Evolutionary conservation across 2,329 filamentous ascomycete genomes (phyloP).

Genomic region (Hypocrella siamensis): DNA sequence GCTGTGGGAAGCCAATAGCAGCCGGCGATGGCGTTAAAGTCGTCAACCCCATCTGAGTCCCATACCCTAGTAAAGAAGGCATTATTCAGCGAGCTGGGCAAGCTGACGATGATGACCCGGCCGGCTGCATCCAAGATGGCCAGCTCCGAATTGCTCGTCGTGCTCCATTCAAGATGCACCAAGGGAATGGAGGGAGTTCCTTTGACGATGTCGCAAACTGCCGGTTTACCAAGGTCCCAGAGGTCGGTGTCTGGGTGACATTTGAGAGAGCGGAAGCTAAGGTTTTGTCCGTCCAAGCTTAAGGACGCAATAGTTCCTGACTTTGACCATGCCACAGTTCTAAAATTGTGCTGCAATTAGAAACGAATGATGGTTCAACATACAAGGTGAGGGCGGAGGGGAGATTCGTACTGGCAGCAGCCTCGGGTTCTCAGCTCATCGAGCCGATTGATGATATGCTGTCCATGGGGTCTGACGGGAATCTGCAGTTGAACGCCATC

Average conservation of each 20-base stretch:
- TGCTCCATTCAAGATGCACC: slow-evolving; percentile 71
- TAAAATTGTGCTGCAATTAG: slow-evolving; percentile 18
- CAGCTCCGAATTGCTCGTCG: slow-evolving; percentile 57
- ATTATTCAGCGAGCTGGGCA: slow-evolving; percentile 58
- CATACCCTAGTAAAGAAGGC: slow-evolving; percentile 46
- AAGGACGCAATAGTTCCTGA: slow-evolving; percentile 75
- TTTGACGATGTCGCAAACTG: slow-evolving; percentile 42
- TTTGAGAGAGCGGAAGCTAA: slow-evolving; percentile 60
- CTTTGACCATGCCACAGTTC: slow-evolving; percentile 76
- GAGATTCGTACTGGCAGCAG: slow-evolving; percentile 59
- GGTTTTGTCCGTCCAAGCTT: slow-evolving; percentile 48
- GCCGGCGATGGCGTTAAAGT: slow-evolving; percentile 65
- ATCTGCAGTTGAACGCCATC: slow-evolving; percentile 48
- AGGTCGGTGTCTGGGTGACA: slow-evolving; percentile 52
- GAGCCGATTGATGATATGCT: slow-evolving; percentile 55
- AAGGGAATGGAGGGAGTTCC: slow-evolving; percentile 50
- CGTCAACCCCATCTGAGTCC: slow-evolving; percentile 54
- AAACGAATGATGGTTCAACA: neutral
- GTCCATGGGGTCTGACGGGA: slow-evolving; percentile 27
- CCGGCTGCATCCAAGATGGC: slow-evolving; percentile 71
- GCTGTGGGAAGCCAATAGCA: slow-evolving; percentile 68
- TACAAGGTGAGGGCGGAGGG: neutral
- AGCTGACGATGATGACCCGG: slow-evolving; percentile 57
- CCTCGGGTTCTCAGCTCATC: slow-evolving; percentile 63
- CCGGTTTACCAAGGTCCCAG: slow-evolving; percentile 67